Base-by-base conservation (phyloP, 2,329 filamentous ascomycete species). In the Clonostachys sp. region DNA sequence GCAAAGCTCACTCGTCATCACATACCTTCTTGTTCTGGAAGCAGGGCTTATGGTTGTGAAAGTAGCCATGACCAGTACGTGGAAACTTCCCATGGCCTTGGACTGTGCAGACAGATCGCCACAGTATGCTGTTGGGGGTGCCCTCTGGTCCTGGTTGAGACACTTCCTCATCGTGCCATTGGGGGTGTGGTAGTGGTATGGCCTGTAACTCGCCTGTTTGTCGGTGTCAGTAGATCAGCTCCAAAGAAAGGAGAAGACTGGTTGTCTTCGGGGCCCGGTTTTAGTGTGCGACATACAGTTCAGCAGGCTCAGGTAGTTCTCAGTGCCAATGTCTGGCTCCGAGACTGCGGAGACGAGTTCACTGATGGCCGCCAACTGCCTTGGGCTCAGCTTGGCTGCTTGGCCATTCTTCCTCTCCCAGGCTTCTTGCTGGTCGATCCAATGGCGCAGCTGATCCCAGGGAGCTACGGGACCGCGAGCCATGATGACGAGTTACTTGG, bases 1-100 rank as follows among this genome's bases (percentile, higher is more conserved):
- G 8, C 38, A 14, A 40, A n/a, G 8, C 14, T 17, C 18, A 14
- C 13, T 5, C 17, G 14, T n/a, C 20, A 4, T 24, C 6, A 41
- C 53, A 24, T 45, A 63, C 72, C 65, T 77, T 80, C 53, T 80
- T 80, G 24, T 56, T 63, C 12, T 58, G 48, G 45, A 79, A 81
- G 1, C 55, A 49, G 0, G 70, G 70, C 34, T 55, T 48, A 4
- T 30, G 8, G 24, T 30, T 30, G 24, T 30, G 24, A 30, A 9
- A 30, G 24, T 30, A 54, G 20, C 71, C 71, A 44, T 66, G 68
- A 16, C 65, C 67, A 58, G 50, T 44, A 12, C 54, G 49, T 7
- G 57, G 60, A 41, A 62, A 68, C 24, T 49, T 45, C 5, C 53
- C 50, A 12, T 52, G 45, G 39, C 48, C 50, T 1, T 54, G 41